Conservation (phyloP, 2,329 filamentous ascomycete species). For the Plenodomus tracheiphilus region DNA sequence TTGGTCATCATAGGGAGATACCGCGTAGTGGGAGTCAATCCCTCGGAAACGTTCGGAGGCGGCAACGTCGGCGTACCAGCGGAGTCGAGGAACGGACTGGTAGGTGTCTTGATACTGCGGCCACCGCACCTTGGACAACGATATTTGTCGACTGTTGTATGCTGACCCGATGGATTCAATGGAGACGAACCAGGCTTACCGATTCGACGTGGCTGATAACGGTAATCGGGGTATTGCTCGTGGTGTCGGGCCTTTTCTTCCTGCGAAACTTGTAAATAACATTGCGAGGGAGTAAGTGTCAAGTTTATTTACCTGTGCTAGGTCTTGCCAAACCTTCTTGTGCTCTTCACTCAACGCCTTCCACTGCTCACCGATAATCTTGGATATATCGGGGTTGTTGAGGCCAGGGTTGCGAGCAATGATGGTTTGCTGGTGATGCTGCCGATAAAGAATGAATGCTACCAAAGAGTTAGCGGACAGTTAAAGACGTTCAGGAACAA, state of each 20-base stretch:
- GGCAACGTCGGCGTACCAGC: constrained; percentile 45
- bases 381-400: constrained; percentile 93
- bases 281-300: background rate
- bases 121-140: constrained; percentile 74
- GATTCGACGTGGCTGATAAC: constrained; percentile 77
- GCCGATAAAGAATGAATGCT: constrained; percentile 98
- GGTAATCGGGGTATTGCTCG: constrained; percentile 88
- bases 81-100: constrained; percentile 58
- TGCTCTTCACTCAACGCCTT: constrained; percentile 71
- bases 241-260: constrained; percentile 90
- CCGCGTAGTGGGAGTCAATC: constrained; percentile 37
- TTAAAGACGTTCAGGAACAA: constrained; percentile 31
- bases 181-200: constrained; percentile 47
- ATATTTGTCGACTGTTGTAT: constrained; percentile 48
- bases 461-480: constrained; percentile 39
- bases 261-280: constrained; percentile 45
- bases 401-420: constrained; percentile 83
- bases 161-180: constrained; percentile 33
- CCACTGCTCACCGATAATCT: constrained; percentile 96
- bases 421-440: constrained; percentile 84
- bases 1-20: constrained; percentile 46
- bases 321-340: constrained; percentile 83
- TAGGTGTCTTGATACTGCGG: constrained; percentile 64
- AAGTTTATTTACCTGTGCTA: constrained; percentile 69
- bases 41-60: constrained; percentile 41